Evolutionary conservation across 208 protist species (phyloP).

Genomic region (Blastocrithidia nonstop): DNA sequence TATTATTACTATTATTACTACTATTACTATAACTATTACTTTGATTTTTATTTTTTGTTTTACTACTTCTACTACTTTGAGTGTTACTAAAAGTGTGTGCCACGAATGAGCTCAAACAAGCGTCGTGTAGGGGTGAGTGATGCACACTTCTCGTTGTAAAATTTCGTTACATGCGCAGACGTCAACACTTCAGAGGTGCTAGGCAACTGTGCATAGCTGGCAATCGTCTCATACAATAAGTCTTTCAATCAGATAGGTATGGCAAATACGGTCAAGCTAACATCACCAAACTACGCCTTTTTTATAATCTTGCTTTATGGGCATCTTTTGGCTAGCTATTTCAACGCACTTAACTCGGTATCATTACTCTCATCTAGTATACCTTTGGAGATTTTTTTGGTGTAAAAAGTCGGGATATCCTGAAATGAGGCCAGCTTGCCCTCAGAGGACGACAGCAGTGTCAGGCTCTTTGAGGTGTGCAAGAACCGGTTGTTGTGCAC

Average conservation of each 20-base stretch:
- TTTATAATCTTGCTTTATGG: slow-evolving; percentile 7
- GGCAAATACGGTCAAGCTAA: slow-evolving; percentile 57
- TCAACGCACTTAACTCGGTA: slow-evolving; percentile 29
- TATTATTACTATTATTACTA: slow-evolving; percentile 15
- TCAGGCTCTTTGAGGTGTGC: slow-evolving; percentile 31
- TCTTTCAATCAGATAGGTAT: slow-evolving; percentile 73
- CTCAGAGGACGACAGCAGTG: slow-evolving; percentile 32
- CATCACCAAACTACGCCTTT: slow-evolving; percentile 38
- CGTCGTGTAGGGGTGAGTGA: slow-evolving; percentile 39
- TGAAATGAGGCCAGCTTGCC: slow-evolving; percentile 27
- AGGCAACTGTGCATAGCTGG: slow-evolving; percentile 6
- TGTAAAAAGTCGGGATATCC: slow-evolving; percentile 74
- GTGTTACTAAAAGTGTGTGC: not conserved
- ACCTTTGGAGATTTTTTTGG: slow-evolving; percentile 33
- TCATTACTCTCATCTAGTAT: slow-evolving; percentile 8
- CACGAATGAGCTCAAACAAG: slow-evolving; percentile 64
- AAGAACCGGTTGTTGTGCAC: slow-evolving; percentile 15
- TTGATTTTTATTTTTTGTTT: not conserved
- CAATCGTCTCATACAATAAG: slow-evolving; percentile 49
- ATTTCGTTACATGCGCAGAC: slow-evolving; percentile 28
- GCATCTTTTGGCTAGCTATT: slow-evolving; percentile 26
- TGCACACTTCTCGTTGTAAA: slow-evolving; percentile 37
- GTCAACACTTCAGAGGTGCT: slow-evolving; percentile 22
- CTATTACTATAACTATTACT: not conserved
- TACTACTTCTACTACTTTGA: not conserved